Evolutionary conservation across 352 stramenopile genomes (phyloP).

Genomic region (Phytophthora meadii): DNA sequence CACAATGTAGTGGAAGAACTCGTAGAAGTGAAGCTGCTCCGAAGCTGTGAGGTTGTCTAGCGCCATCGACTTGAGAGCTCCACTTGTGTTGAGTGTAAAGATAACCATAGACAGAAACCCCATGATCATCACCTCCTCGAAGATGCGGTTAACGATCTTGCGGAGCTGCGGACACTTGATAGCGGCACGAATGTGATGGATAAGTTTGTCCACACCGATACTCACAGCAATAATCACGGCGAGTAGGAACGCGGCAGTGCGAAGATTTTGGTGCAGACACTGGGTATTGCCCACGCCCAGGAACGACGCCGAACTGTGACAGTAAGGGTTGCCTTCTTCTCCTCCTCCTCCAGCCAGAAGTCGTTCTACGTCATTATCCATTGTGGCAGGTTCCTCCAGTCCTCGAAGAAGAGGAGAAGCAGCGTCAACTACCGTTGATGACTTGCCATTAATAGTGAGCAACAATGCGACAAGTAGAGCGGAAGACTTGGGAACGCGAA

Average conservation of each 20-base stretch:
- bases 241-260: constrained; percentile 77
- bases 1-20: constrained; percentile 92
- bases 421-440: constrained; percentile 4
- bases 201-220: constrained; percentile 63
- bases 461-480: constrained; percentile 20
- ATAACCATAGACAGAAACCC: constrained; percentile 91
- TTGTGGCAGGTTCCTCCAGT: neutral
- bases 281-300: constrained; percentile 81
- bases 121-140: constrained; percentile 91
- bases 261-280: constrained; percentile 80
- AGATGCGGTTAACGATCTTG: constrained; percentile 87
- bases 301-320: constrained; percentile 67
- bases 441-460: constrained; percentile 13
- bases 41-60: constrained; percentile 52
- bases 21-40: constrained; percentile 87
- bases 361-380: constrained; percentile 9
- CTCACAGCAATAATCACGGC: constrained; percentile 81
- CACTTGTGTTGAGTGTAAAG: constrained; percentile 88
- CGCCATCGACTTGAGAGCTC: constrained; percentile 61
- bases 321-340: constrained; percentile 34
- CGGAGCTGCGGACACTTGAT: constrained; percentile 84
- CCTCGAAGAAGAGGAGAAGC: constrained; percentile 16
- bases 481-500: constrained; percentile 16
- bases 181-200: constrained; percentile 52
- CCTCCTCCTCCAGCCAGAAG: constrained; percentile 12